Evolutionary conservation across 108 stramenopile genomes (phyloP).

Genomic region (Nitzschia sp.): DNA sequence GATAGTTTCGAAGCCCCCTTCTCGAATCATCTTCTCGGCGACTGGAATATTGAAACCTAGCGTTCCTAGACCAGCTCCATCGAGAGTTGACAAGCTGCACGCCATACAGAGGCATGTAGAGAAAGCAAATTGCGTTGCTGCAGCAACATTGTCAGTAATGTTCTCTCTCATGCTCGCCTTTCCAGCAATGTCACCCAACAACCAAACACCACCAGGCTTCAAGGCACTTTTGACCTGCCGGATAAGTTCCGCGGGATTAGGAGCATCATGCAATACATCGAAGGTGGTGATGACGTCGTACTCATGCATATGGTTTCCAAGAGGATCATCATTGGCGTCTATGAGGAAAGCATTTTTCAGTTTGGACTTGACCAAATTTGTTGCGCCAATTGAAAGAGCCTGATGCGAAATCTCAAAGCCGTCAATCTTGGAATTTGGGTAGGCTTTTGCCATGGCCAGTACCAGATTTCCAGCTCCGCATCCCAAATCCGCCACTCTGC

Average conservation of each 20-base stretch:
- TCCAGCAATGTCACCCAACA: conserved; percentile 14
- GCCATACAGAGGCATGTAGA: conserved; percentile 31
- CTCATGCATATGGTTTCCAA: conserved; percentile 13
- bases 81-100: conserved; percentile 12
- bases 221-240: conserved; percentile 11
- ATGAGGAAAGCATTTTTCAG: conserved; percentile 4
- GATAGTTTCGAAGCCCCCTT: conserved; percentile 9
- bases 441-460: conserved; percentile 18
- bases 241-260: conserved; percentile 20
- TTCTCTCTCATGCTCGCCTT: conserved; percentile 6
- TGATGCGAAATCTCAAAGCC: conserved; percentile 19
- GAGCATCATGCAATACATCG: conserved; percentile 29
- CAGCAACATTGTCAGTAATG: conserved; percentile 10
- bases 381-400: conserved; percentile 15
- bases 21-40: conserved; percentile 20
- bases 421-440: conserved; percentile 13
- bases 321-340: conserved; percentile 21
- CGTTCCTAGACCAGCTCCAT: conserved; percentile 28
- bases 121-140: conserved; percentile 18
- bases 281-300: conserved; percentile 27
- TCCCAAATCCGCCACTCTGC: conserved; percentile 28
- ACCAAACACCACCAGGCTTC: conserved; percentile 25
- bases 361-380: conserved; percentile 6
- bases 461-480: conserved; percentile 29
- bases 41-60: conserved; percentile 23